phyloP scores from a whole-genome alignment of 805 yeast genomes.

The Ogataea sp. region DNA sequence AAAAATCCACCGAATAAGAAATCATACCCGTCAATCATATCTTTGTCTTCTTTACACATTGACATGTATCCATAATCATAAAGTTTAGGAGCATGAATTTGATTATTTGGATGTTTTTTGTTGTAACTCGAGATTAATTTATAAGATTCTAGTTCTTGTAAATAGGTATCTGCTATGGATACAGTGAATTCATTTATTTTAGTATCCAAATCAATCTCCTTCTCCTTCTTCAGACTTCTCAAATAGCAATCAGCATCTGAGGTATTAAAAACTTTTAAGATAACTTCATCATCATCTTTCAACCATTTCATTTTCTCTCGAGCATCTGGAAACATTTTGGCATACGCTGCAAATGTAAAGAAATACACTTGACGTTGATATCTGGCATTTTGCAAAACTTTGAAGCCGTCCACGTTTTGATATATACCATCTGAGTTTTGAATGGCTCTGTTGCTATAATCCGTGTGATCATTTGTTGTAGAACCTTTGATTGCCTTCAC shows the following conservation, averaged over 20 bases:
- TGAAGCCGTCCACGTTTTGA: not conserved
- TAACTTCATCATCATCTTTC: not conserved
- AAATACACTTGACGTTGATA: not conserved
- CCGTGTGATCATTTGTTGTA: not conserved
- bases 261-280: not conserved
- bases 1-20: not conserved
- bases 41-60: not conserved
- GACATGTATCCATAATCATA: not conserved
- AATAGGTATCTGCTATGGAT: not conserved
- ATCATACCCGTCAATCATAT: not conserved
- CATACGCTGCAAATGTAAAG: not conserved
- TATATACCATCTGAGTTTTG: not conserved
- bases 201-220: not conserved
- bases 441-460: not conserved
- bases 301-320: not conserved
- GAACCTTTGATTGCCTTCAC: not conserved
- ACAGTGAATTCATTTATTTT: too few species aligned
- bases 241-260: not conserved
- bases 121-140: not conserved
- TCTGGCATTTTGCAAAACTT: not conserved
- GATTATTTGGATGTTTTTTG: not conserved
- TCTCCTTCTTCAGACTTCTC: not conserved
- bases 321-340: not conserved
- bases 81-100: not conserved
- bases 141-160: not conserved